phyloP scores from a whole-genome alignment of 139 green algal genomes.

The Pedinophyceae sp. region DNA sequence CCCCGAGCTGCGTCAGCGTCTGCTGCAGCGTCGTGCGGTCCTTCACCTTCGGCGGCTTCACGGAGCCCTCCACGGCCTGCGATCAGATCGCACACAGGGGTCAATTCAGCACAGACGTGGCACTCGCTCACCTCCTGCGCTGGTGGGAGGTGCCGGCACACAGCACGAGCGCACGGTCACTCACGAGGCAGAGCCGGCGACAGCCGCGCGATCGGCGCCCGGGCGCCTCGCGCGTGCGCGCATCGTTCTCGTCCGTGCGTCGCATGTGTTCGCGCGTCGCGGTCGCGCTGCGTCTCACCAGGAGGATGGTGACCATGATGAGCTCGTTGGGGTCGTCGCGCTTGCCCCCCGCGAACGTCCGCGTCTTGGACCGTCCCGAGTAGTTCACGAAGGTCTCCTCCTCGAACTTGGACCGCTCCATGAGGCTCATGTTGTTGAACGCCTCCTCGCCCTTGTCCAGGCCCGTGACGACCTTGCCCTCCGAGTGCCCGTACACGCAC shows the following conservation, averaged over 20 bases:
- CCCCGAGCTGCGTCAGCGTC: neutral
- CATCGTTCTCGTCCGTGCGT: no score
- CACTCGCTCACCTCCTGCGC: no score
- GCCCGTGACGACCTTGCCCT: slow-evolving; percentile 1
- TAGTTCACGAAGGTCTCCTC: slow-evolving; percentile 1
- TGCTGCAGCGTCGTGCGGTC: neutral
- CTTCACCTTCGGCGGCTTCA: slow-evolving; percentile 2
- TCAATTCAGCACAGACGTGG: no score
- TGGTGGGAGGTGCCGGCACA: no score
- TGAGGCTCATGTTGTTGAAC: slow-evolving; percentile 2
- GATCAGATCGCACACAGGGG: no score
- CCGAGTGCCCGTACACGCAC: slow-evolving; percentile 6
- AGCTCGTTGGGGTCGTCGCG: slow-evolving; percentile 1
- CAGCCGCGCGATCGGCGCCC: no score
- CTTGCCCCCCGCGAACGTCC: slow-evolving; percentile 1
- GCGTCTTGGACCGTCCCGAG: neutral
- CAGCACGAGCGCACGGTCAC: no score
- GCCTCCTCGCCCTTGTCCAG: slow-evolving; percentile 1
- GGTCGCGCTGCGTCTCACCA: no score
- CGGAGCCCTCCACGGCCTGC: neutral
- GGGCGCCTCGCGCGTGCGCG: no score
- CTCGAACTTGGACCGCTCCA: slow-evolving; percentile 5
- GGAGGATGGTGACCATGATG: slow-evolving; percentile 5
- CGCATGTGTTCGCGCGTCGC: no score
- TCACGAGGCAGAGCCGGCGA: no score